phyloP scores from a whole-genome alignment of 2,329 filamentous ascomycete species.

The Graphilbum ipis-grandicollis region DNA sequence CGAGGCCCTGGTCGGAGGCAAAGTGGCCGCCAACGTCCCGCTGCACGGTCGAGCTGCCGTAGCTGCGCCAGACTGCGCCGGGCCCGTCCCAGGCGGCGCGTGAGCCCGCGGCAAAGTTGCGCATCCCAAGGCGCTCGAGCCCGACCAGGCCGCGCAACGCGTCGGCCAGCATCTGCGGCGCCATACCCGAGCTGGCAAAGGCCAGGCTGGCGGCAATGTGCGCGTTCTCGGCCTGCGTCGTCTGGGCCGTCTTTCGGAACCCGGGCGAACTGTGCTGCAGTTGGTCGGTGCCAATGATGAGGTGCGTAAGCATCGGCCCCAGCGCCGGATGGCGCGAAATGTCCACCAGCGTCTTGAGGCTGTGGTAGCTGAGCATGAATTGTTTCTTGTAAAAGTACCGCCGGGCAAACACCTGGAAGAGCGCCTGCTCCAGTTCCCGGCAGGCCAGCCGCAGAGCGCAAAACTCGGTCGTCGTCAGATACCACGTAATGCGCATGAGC shows the following conservation, averaged over 20 bases:
- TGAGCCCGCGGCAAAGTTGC: constrained; percentile 35
- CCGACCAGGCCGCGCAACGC: constrained; percentile 37
- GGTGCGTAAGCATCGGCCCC: constrained; percentile 20
- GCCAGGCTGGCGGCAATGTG: background rate
- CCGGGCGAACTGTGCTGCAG: constrained; percentile 3
- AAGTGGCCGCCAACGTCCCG: too few relatives aligned
- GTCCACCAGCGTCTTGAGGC: constrained; percentile 34
- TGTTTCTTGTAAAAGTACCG: constrained; percentile 51
- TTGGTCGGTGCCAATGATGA: constrained; percentile 30
- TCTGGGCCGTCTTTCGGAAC: background rate
- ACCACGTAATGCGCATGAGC: constrained; percentile 32
- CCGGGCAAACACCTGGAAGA: constrained; percentile 36
- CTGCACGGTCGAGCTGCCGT: constrained; percentile 20
- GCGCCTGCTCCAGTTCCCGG: constrained; percentile 31
- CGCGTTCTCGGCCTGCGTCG: constrained; percentile 9
- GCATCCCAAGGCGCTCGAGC: constrained; percentile 37
- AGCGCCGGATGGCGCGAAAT: constrained; percentile 29
- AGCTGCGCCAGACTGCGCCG: constrained; percentile 31
- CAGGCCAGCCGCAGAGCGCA: constrained; percentile 35
- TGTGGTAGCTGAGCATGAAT: constrained; percentile 43
- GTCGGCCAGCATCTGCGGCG: constrained; percentile 34
- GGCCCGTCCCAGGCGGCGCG: constrained; percentile 30
- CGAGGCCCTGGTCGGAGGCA: too few relatives aligned
- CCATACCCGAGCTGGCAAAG: constrained; percentile 25
- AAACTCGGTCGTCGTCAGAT: constrained; percentile 38